Evolutionary conservation across 192 early-diverging fungal genomes (phyloP).

Genomic region (Podila epicladia): DNA sequence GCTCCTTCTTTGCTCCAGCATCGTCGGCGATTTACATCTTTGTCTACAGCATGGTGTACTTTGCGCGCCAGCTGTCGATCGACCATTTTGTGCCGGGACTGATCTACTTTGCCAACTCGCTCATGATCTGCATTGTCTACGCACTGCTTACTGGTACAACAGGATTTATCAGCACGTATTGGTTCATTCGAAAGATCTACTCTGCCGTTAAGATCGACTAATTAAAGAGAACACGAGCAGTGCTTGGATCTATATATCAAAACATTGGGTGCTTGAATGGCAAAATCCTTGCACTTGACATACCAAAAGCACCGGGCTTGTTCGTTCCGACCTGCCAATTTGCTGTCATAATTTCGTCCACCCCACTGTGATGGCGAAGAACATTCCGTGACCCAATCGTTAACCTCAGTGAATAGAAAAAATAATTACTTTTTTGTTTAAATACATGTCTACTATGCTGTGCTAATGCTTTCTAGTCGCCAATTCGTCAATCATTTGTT

Average conservation of each 20-base stretch:
- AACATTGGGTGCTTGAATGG: too few species aligned
- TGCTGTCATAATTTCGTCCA: too few species aligned
- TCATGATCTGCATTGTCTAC: conserved; percentile 73
- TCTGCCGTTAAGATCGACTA: conserved; percentile 75
- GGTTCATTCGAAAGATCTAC: conserved; percentile 81
- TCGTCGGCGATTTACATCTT: conserved; percentile 84
- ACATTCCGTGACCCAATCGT: neutral
- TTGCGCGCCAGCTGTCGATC: conserved; percentile 70
- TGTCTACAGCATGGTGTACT: conserved; percentile 81
- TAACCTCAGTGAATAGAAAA: neutral
- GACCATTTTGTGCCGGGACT: conserved; percentile 72
- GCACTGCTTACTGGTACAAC: conserved; percentile 77
- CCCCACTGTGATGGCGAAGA: too few species aligned
- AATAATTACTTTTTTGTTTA: neutral
- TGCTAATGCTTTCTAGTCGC: conserved; percentile 26
- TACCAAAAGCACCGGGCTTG: too few species aligned
- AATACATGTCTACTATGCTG: neutral
- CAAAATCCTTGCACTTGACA: too few species aligned
- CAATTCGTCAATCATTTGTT: conserved; percentile 52
- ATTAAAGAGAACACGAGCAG: too few species aligned
- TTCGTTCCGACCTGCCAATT: too few species aligned
- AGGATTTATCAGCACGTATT: conserved; percentile 76
- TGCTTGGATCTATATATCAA: too few species aligned
- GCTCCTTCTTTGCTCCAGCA: conserved; percentile 81
- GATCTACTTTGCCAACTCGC: conserved; percentile 79